Evolutionary conservation across 2,329 filamentous ascomycete species (phyloP).

Genomic region (Rhytidhysteron rufulum): DNA sequence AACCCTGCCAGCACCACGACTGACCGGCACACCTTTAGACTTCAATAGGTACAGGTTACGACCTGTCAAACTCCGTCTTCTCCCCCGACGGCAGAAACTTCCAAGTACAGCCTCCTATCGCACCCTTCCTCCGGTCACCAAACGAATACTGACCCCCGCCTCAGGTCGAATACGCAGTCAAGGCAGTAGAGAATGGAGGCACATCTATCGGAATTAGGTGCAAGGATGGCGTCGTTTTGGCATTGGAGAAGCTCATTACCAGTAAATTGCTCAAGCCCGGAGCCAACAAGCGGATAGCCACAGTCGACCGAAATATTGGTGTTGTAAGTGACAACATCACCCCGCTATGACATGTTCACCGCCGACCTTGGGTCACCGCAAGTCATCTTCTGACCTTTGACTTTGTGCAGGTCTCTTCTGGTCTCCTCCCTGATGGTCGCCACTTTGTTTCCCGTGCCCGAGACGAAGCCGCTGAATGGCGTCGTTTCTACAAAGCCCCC

Average conservation of each 20-base stretch:
- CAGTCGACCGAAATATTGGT: conserved; percentile 88
- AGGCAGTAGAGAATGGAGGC: conserved; percentile 96
- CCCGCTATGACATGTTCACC: neutral
- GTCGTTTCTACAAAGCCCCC: conserved; percentile 88
- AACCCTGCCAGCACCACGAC: conserved; percentile 3
- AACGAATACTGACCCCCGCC: conserved; percentile 11
- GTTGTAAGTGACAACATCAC: conserved; percentile 68
- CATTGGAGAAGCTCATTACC: conserved; percentile 91
- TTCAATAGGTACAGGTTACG: conserved; percentile 99
- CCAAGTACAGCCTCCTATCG: conserved; percentile 58
- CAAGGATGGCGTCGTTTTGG: conserved; percentile 94
- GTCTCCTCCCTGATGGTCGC: conserved; percentile 88
- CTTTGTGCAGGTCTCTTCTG: conserved; percentile 74
- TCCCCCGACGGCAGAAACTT: conserved; percentile 98
- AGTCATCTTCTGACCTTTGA: conserved; percentile 4
- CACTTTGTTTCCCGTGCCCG: conserved; percentile 93
- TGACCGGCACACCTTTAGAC: conserved; percentile 57
- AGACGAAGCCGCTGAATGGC: conserved; percentile 89
- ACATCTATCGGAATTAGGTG: conserved; percentile 94
- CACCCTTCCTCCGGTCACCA: neutral
- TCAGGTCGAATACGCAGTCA: conserved; percentile 89
- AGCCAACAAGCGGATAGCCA: conserved; percentile 96
- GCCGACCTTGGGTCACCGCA: neutral
- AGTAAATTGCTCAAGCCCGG: conserved; percentile 94
- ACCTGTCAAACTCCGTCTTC: conserved; percentile 99